Evolutionary conservation across 2,329 filamentous ascomycete species (phyloP), one percentile per base, ranked within the genome.

Genomic region (Penicillium sp.): DNA sequence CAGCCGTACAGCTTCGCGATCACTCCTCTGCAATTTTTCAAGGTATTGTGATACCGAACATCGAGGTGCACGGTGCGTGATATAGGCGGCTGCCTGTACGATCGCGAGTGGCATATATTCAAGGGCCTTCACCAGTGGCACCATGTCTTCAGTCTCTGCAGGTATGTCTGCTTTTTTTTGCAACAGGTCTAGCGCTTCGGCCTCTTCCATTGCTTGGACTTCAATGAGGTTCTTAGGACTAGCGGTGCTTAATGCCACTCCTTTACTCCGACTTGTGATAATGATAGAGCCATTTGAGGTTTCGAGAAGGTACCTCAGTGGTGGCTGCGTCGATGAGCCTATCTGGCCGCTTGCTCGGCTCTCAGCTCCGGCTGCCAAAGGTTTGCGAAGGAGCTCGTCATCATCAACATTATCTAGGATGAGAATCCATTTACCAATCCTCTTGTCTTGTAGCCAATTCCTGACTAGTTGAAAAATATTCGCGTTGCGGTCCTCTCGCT

Each of bases 401-500:
- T 24, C 22, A 16, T 44, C 67, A 3, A 64, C 55, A 52, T 68
- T 70, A 49, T 70, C 68, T 9, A 71, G 45, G 13, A 71, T 56
- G n/a, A 68, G 50, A 21, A 68, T 35, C 31, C 31, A 35, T 14
- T 35, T 35, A 3, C 31, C 31, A 2, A 14, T 14, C 11, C 11
- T 14, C 16, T 66, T 65, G 70, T 45, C 49, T 50, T 33, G 11
- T 14, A 35, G 31, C 61, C 62, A 13, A 52, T 62, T 2, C 39
- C 59, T 13, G 54, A 52, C 55, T 10, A 70, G 66, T 51, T 66
- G 22, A 39, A 76, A 69, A 21, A 35, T 35, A 35, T 35, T 35
- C 11, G 31, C 66, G 57, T 78, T 64, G 10, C 63, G 61, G 3
- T 64, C 61, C 7, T 67, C 68, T 54, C 76, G 59, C 29, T 5